phyloP scores from a whole-genome alignment of 2,329 filamentous ascomycete genomes.

The Ophiostoma ulmi region DNA sequence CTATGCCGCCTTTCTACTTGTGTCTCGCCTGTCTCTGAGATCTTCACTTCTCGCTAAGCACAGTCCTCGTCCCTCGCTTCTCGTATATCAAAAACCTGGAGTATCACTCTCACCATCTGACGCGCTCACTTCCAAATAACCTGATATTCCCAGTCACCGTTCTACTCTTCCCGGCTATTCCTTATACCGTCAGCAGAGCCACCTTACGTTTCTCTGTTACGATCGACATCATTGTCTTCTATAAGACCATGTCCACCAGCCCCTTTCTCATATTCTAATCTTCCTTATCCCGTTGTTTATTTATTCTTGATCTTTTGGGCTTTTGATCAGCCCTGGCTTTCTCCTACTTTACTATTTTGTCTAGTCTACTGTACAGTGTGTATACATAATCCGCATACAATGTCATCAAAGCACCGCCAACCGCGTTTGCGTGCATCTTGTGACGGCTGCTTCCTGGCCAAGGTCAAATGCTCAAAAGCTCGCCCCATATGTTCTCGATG shows the following conservation, averaged over 20 bases:
- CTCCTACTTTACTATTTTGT: neutral
- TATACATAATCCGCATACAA: conserved; percentile 26
- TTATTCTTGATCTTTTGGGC: neutral
- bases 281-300: neutral
- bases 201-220: neutral
- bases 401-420: conserved; percentile 31
- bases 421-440: conserved; percentile 40
- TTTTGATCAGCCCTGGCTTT: neutral
- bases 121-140: neutral
- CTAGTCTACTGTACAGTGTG: neutral
- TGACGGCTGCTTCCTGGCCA: conserved; percentile 52
- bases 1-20: neutral
- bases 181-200: neutral
- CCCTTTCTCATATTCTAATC: neutral
- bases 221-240: conserved; percentile 5
- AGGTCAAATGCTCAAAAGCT: conserved; percentile 52
- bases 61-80: neutral
- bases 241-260: conserved; percentile 15
- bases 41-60: conserved; percentile 5
- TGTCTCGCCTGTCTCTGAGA: neutral
- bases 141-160: neutral
- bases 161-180: neutral
- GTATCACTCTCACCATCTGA: neutral
- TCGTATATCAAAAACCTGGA: neutral
- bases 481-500: conserved; percentile 51